These are phyloP conservation scores for Bipolaris cookei DNA, from an alignment of 2,329 filamentous ascomycete genomes.

Conservation along the genomic window DNA sequence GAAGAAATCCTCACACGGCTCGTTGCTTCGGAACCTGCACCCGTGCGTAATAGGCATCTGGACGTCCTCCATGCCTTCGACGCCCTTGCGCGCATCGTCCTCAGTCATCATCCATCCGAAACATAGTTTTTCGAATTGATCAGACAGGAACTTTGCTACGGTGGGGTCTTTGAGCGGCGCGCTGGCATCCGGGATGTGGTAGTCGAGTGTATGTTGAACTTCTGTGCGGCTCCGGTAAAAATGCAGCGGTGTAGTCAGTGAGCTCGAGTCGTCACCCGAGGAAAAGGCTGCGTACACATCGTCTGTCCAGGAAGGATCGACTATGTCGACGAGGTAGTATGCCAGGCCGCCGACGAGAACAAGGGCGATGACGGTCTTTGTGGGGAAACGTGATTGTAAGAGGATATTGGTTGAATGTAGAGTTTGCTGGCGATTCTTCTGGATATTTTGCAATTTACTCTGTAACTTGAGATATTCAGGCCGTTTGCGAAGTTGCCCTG, in stretches of 20 bases:
- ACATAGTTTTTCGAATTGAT: conserved; percentile 34
- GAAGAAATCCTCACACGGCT: conserved; percentile 44
- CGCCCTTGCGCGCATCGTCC: conserved; percentile 29
- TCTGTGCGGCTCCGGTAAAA: conserved; percentile 38
- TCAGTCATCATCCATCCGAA: conserved; percentile 38
- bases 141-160: conserved; percentile 29
- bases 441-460: background rate
- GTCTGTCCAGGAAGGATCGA: conserved; percentile 29
- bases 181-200: conserved; percentile 32
- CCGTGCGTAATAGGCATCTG: conserved; percentile 45
- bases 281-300: conserved; percentile 25
- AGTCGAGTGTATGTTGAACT: conserved; percentile 34
- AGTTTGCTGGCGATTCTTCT: background rate
- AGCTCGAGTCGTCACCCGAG: conserved; percentile 15
- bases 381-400: conserved; percentile 42
- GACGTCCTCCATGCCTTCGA: conserved; percentile 11
- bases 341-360: conserved; percentile 27
- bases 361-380: conserved; percentile 39
- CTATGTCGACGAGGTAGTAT: conserved; percentile 36
- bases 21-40: conserved; percentile 38
- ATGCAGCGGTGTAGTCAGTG: conserved; percentile 29
- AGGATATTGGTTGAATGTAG: background rate
- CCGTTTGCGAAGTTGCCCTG: background rate
- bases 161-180: conserved; percentile 28
- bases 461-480: background rate